Evolutionary conservation across 805 yeast species (phyloP), one percentile per base, ranked within the genome.

Genomic region (Metschnikowia borealis): DNA sequence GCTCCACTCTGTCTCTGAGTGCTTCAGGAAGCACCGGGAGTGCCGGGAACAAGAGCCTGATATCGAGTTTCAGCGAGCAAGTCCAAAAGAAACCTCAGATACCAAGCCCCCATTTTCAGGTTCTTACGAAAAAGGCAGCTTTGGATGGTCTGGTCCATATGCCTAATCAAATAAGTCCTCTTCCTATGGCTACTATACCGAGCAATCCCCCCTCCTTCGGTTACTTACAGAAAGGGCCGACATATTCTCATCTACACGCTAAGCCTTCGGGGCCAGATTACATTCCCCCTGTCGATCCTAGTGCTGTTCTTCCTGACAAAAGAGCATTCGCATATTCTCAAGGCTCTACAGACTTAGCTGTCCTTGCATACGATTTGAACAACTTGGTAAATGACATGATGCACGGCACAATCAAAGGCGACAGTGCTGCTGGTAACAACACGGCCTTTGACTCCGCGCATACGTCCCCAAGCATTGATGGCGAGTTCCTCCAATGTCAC

Each of bases 331-430:
- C 14, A 20, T 15, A 18, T 20, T 31, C 20, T 13, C 45, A 32
- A 33, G 11, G 37, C 29, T 41, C 37, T 14, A 11, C 45, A 32
- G 45, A 41, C 26, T 61, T 73, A 47, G 61, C 70, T 37, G 40
- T 69, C 10, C 55, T 73, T 15, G 77, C 77, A 0, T 51, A 62
- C 7, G 77, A 73, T 47, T 56, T 73, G 46, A 73, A 70, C 55
- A 70, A 72, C 53, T 61, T 73, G 46, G 78, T 73, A 17, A 66
- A 61, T 34, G 65, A 66, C 46, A 69, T 73, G 44, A 70, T 73
- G 66, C 61, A 55, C 46, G 33, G 39, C n/a, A 34, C 33, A 17
- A 29, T 14, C 15, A 34, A 43, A 34, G 32, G 31, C 23, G 15
- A 23, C 3, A 17, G 20, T 6, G 7, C 8, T 10, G 34, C 21